Base-by-base conservation (phyloP, 108 stramenopile genomes). In the Cyclotella kingstonii region DNA sequence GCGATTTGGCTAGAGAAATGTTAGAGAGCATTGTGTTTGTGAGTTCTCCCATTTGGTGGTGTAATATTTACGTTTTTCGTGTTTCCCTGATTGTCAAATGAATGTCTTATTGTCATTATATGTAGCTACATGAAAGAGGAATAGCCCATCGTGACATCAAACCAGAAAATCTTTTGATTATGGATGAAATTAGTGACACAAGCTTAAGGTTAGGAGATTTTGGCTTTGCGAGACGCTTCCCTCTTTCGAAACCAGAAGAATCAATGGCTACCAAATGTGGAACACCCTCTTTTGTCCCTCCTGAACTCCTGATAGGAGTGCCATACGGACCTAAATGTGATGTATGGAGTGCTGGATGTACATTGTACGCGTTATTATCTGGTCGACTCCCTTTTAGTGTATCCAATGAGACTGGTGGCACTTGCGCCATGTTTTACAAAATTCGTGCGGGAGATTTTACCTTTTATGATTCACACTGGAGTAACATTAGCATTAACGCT, bases 261-360 rank as follows among this genome's bases (percentile, higher is more conserved):
- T n/a, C 54, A n/a, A 76, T 95, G 65, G 79, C 77, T 42, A 95
- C 93, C 8, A 74, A 91, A 42, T 95, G 94, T 59, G 98, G 98
- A 4, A 98, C 98, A 19, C 95, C 95, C 12, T 93, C 94, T 12
- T 97, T 95, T 70, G 96, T 98, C 12, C 96, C 97, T 0, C 97
- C 97, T 1, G 97, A 98, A 73, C 86, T 98, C 22, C 35, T 96
- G 23, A 60, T 81, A 5, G 84, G 88, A 0, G 69, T 78, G 21
- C 68, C 57, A 17, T 98, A 97, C 56, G 86, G 91, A 8, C 68
- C 73, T 7, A 77, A 79, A 17, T 94, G 86, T 22, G 98, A 99
- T 65, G 82, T 97, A 65, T 99, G 97, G 97, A 82, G 83, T 55
- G 68, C 87, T 17, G 98, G 98, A n/a, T 93, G 96, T 42, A 81